Evolutionary conservation across 2,329 filamentous ascomycete species (phyloP).

Genomic region (Fusarium camptoceras): DNA sequence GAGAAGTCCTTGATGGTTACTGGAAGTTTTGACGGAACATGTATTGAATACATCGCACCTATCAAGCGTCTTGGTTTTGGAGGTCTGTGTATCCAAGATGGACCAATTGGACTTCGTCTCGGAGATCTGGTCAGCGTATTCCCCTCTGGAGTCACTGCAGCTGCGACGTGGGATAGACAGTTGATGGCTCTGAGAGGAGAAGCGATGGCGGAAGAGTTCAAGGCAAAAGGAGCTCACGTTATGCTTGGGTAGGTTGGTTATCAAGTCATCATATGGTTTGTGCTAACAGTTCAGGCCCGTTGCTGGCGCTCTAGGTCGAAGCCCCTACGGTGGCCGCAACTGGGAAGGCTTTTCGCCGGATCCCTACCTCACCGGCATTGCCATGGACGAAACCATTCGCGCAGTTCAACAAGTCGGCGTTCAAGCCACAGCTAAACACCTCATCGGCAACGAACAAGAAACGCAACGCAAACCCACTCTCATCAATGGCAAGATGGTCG

Average conservation of each 20-base stretch:
- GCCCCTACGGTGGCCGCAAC: conserved; percentile 45
- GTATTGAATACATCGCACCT: conserved; percentile 44
- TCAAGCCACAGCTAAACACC: conserved; percentile 69
- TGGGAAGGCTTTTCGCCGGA: conserved; percentile 76
- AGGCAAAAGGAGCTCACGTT: conserved; percentile 81
- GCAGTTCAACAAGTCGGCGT: conserved; percentile 58
- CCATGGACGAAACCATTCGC: conserved; percentile 67
- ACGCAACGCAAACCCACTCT: conserved; percentile 71
- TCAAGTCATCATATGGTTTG: background rate
- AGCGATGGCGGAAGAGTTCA: conserved; percentile 82
- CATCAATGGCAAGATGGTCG: conserved; percentile 49
- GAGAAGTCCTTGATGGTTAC: background rate
- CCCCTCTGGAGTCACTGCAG: conserved; percentile 69
- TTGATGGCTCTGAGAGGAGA: conserved; percentile 75
- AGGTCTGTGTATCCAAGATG: conserved; percentile 52
- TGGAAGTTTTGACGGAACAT: conserved; percentile 5
- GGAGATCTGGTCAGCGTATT: conserved; percentile 55
- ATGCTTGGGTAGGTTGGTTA: conserved; percentile 64
- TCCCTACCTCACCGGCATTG: conserved; percentile 75
- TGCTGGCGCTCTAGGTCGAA: background rate
- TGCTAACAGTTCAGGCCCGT: background rate
- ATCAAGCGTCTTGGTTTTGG: conserved; percentile 53
- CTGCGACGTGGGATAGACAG: conserved; percentile 73
- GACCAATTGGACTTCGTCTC: conserved; percentile 36
- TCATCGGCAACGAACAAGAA: conserved; percentile 81